Evolutionary conservation across 768 basidiomycete genomes (phyloP).

Genomic region (Floccularia luteovirens): DNA sequence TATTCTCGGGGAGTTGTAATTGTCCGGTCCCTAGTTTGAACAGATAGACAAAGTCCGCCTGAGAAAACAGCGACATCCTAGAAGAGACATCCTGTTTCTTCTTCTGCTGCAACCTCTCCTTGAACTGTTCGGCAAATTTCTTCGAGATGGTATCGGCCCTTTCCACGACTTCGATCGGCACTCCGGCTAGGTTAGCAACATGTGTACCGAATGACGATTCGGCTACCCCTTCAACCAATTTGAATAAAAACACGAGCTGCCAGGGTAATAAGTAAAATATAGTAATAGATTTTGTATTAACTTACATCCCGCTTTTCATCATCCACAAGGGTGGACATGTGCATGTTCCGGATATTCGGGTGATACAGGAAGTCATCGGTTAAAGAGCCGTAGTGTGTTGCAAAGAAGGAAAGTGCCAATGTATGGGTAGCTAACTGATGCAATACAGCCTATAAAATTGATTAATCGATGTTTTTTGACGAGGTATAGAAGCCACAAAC

Average conservation of each 20-base stretch:
- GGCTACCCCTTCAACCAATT: slow-evolving; percentile 83
- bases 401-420: slow-evolving; percentile 89
- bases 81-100: slow-evolving; percentile 44
- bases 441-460: slow-evolving; percentile 61
- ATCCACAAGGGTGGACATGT: slow-evolving; percentile 93
- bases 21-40: slow-evolving; percentile 52
- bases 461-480: slow-evolving; percentile 5
- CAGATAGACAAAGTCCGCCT: slow-evolving; percentile 88
- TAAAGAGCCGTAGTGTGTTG: slow-evolving; percentile 94
- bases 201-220: slow-evolving; percentile 89
- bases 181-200: slow-evolving; percentile 92
- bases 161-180: slow-evolving; percentile 76
- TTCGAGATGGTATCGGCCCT: slow-evolving; percentile 84
- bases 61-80: slow-evolving; percentile 68
- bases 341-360: slow-evolving; percentile 89
- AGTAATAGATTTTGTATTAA: slow-evolving; percentile 1
- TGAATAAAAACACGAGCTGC: slow-evolving; percentile 91
- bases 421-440: slow-evolving; percentile 94
- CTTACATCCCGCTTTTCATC: slow-evolving; percentile 83
- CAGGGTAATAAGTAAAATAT: background rate
- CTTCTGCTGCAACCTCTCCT: slow-evolving; percentile 64
- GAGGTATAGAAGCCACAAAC: slow-evolving; percentile 10
- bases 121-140: slow-evolving; percentile 85
- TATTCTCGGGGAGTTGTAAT: slow-evolving; percentile 42
- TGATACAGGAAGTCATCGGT: slow-evolving; percentile 93